Base-by-base conservation (phyloP, 1,284 basidiomycete genomes). In the Tilletia caries region DNA sequence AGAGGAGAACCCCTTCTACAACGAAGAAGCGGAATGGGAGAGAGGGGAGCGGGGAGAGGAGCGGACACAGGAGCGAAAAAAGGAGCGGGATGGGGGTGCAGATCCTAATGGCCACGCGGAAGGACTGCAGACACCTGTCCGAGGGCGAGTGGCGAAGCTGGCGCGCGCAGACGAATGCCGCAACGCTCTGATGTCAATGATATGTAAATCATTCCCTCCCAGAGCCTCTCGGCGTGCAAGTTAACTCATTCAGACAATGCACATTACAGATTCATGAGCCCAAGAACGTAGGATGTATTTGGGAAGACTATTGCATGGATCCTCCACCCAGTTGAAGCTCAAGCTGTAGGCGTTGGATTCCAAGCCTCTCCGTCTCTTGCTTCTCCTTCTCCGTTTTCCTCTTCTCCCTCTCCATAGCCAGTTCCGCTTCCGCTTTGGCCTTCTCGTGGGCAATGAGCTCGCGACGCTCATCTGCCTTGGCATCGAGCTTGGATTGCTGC, bases 261-360 rank as follows among this genome's bases (percentile, higher is more conserved):
- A n/a, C n/a, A n/a, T n/a, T n/a, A n/a, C n/a, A n/a, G n/a, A n/a
- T n/a, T n/a, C n/a, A n/a, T n/a, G n/a, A n/a, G n/a, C n/a, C n/a
- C n/a, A n/a, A n/a, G n/a, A n/a, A n/a, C n/a, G n/a, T n/a, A n/a
- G n/a, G n/a, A n/a, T n/a, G n/a, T n/a, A n/a, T n/a, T n/a, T n/a
- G n/a, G n/a, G n/a, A n/a, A n/a, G n/a, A n/a, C n/a, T n/a, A n/a
- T n/a, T n/a, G n/a, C n/a, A n/a, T n/a, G n/a, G n/a, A n/a, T n/a
- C n/a, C n/a, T n/a, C n/a, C n/a, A n/a, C n/a, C n/a, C n/a, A 52
- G 50, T 52, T 52, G 12, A 15, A 52, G 50, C 50, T 52, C 50
- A 23, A 52, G 50, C 23, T 52, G 10, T 8, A 52, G 50, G 12
- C 50, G 10, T 23, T 52, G 12, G 23, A 23, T 52, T n/a, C 23